Evolutionary conservation across 495 filamentous ascomycete genomes (phyloP), one percentile per base, ranked within the genome.

Genomic region (Achaetomiella virescens): DNA sequence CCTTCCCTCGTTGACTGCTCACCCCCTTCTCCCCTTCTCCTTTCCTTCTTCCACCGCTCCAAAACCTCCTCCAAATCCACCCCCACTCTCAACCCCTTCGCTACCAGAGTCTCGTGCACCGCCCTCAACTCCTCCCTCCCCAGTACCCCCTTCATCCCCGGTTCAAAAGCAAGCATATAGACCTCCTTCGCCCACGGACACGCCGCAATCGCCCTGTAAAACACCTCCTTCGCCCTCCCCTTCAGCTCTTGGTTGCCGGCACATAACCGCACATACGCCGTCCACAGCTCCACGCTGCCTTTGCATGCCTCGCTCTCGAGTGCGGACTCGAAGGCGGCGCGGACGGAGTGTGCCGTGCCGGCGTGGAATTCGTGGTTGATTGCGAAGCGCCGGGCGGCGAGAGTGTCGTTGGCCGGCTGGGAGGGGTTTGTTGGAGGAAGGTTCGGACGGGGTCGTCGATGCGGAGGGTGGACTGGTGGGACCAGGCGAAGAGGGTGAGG

Each of bases 111-210:
- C 36, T 60, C 59, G n/a, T 68, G 64, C 15, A 76, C 75, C 25
- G 81, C 81, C 57, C 79, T 80, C 42, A 88, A 68, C 64, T 86
- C 83, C 1, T 60, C 52, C 20, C 55, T 62, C 3, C 69, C 62
- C 61, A 75, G 58, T 9, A 62, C 63, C 24, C 54, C 43, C 8
- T 47, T 55, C 24, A 71, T 60, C 56, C 2, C 9, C 25, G 2
- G 10, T 12, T 18, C 31, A 61, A 89, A 89, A 0, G 75, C 85
- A 24, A 85, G 61, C 72, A 88, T 74, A 52, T 82, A 78, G 10
- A 87, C 67, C 54, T 83, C 81, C 68, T 90, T 93, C 1, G 81
- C 82, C 88, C 88, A 88, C 1, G 88, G 87, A 69, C 88, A 91
- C 3, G 79, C 76, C 38, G 75, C 74, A 36, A 91, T 65, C 17